Base-by-base conservation (phyloP, 2,329 filamentous ascomycete genomes). In the Endocalyx cinctus region DNA sequence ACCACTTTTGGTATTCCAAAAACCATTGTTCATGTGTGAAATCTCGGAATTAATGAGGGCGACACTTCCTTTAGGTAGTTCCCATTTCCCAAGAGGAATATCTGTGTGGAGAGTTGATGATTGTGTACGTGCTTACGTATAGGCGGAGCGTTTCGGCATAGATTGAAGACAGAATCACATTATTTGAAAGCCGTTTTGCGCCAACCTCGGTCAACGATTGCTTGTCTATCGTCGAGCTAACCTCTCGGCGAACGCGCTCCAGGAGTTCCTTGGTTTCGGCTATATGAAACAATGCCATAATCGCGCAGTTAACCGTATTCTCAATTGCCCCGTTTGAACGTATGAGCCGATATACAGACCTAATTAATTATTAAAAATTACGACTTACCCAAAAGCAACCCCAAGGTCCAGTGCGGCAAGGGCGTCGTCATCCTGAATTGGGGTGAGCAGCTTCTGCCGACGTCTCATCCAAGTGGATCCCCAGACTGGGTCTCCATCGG, bases 131-230 rank as follows among this genome's bases (percentile, higher is more conserved):
- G 5, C 37, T 35, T 14, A 41, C 31, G 29, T 45, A 17, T 1
- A 44, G 26, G 2, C 43, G 42, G 5, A 48, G 17, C 1, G 31
- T 38, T 13, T 48, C 45, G 12, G 45, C 40, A 14, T 46, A 46
- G 3, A 40, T 32, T 0, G 41, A 37, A 7, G 17, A 33, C 14
- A 44, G 33, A 11, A 44, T 31, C n/a, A 35, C 34, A 8, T 23
- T n/a, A 13, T 23, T 15, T 11, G 12, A 16, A 8, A 31, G 12
- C 8, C 5, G 11, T 19, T 34, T 27, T 29, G 19, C 15, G 26
- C 26, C 15, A 4, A 22, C 16, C 17, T 28, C 15, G 6, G 10
- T 11, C 10, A 27, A 8, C 6, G n/a, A 18, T 5, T 16, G n/a
- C 6, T 15, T 11, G 4, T 15, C 25, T 10, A 22, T 18, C 14